Base-by-base conservation (phyloP, 2,329 filamentous ascomycete genomes). In the Aspergillus tubingensis region DNA sequence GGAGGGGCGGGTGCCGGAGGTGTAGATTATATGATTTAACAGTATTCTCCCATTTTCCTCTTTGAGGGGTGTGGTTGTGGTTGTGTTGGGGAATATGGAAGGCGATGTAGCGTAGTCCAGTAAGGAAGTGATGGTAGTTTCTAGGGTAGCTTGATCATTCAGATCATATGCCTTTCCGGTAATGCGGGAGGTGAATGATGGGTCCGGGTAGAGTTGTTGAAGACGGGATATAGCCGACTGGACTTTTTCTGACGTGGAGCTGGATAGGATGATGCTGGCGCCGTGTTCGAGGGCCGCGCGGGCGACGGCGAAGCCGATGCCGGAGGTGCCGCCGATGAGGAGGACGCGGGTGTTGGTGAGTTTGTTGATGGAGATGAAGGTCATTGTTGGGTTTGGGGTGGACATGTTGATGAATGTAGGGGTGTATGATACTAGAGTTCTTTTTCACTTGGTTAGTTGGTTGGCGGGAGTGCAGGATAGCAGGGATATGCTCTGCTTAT, bases 1-100 rank as follows among this genome's bases (percentile, higher is more conserved):
- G 1, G 41, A 8, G 3, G 68, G 53, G 2, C 58, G 21, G 56
- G 83, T 80, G 21, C 80, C 83, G 0, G 83, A 82, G 0, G 82
- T 84, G 70, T 75, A 79, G 56, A 84, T 72, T 10, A 85, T 75
- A 63, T 85, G 83, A 62, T 86, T 79, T 23, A 85, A 56, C n/a
- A 62, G 64, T 21, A 53, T 25, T n/a, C 50, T 55, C 4, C 58
- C 64, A 21, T 21, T 21, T 21, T 21, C 19, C 19, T 21, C 67
- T 2, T 63, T 67, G 43, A 4, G 21, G 21, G 21, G 2, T 23
- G 21, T 23, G 21, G 21, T 23, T 5, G 21, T 23, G 21, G 21
- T 21, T 1, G 17, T 19, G 2, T 19, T 19, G n/a, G 52, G 52
- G 8, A 43, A 54, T 3, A 30, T 13, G 13, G 19, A 17, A 2